These are phyloP conservation scores for Tremella mesenterica DNA, from an alignment of 768 basidiomycete genomes.

Conservation along the genomic window DNA sequence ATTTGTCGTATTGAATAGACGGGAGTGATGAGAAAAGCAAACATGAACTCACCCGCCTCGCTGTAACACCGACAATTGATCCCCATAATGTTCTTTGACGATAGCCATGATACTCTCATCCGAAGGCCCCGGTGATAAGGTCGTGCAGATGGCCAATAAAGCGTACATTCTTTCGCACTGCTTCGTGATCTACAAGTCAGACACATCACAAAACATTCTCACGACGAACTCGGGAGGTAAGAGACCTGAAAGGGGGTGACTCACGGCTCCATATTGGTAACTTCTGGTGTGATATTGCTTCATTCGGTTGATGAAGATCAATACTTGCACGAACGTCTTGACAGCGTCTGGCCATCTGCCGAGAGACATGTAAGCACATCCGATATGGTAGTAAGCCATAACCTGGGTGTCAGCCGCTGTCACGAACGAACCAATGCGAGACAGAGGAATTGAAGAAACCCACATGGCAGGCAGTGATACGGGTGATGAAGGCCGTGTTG, in stretches of 20 bases:
- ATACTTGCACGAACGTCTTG: conserved; percentile 79
- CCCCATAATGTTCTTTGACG: conserved; percentile 87
- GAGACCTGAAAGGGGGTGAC: too few relatives aligned
- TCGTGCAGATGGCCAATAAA: conserved; percentile 84
- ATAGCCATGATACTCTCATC: conserved; percentile 92
- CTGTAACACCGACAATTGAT: conserved; percentile 76
- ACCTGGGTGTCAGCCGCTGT: too few relatives aligned
- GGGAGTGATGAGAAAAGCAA: too few relatives aligned
- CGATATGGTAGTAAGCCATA: conserved; percentile 52
- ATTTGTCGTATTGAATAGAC: too few relatives aligned
- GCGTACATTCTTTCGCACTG: conserved; percentile 98
- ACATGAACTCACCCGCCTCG: conserved; percentile 68
- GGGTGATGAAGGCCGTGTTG: conserved; percentile 85
- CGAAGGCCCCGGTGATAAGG: conserved; percentile 79
- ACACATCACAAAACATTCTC: not conserved
- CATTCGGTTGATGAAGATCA: conserved; percentile 94
- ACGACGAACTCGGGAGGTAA: not conserved
- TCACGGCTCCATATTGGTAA: conserved; percentile 90
- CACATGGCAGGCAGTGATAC: conserved; percentile 93
- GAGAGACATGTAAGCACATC: conserved; percentile 93
- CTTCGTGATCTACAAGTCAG: conserved; percentile 69
- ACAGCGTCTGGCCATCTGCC: conserved; percentile 91
- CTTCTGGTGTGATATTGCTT: conserved; percentile 92
- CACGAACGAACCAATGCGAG: too few relatives aligned
- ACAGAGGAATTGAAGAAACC: too few relatives aligned